phyloP scores from a whole-genome alignment of 2,329 filamentous ascomycete species.

The Colletotrichum orchidophilum region DNA sequence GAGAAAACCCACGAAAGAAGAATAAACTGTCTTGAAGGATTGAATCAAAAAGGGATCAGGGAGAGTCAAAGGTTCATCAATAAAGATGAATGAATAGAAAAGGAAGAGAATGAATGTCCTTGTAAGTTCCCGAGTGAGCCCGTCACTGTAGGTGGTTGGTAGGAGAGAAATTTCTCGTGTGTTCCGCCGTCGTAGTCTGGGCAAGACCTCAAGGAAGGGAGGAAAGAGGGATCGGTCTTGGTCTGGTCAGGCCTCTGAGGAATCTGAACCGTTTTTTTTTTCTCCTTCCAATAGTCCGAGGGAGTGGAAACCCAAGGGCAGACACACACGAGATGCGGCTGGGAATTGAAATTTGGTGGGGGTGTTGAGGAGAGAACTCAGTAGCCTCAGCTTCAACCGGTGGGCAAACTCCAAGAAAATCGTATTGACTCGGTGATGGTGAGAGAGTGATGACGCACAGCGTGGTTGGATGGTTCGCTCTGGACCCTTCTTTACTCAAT shows the following conservation, averaged over 20 bases:
- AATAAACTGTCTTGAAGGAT: conserved; percentile 8
- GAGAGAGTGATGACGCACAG: conserved; percentile 2
- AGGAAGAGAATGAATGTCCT: conserved; percentile 12
- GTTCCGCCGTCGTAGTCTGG: conserved; percentile 7
- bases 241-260: conserved; percentile 9
- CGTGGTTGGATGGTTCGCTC: not conserved
- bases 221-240: not conserved
- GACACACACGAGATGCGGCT: not conserved
- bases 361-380: not conserved
- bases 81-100: not conserved
- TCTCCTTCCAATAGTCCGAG: conserved; percentile 5
- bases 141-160: conserved; percentile 24
- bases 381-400: not conserved
- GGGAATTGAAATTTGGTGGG: not conserved
- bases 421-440: not conserved
- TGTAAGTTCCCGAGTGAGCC: conserved; percentile 4
- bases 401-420: not conserved
- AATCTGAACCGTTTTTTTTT: not conserved
- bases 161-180: not conserved
- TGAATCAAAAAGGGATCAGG: conserved; percentile 23
- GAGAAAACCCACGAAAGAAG: not conserved
- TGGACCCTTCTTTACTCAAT: conserved; percentile 23
- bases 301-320: conserved; percentile 4
- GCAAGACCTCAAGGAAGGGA: not conserved
- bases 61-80: conserved; percentile 26